Evolutionary conservation across 1,139 yeast genomes (phyloP).

Genomic region (Saccharomyces hybrid): DNA sequence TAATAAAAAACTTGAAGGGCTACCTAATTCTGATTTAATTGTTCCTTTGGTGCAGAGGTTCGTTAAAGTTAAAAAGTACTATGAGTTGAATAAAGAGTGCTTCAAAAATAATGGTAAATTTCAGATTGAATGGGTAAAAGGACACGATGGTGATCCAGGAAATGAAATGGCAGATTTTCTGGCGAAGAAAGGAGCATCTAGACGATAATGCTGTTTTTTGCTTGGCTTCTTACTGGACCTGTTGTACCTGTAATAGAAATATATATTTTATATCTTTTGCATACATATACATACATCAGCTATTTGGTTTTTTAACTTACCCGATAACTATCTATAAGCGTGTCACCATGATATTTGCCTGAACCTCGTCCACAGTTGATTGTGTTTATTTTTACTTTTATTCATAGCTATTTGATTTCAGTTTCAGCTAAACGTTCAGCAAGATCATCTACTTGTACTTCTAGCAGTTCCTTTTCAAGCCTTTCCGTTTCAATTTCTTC

Average conservation of each 20-base stretch:
- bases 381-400: neutral
- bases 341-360: neutral
- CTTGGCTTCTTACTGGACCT: neutral
- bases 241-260: neutral
- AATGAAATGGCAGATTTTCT: slow-evolving; percentile 71
- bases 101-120: slow-evolving; percentile 31
- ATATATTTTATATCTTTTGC: neutral
- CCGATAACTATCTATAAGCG: neutral
- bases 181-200: slow-evolving; percentile 58
- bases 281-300: slow-evolving; percentile 1
- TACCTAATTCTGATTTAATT: slow-evolving; percentile 27
- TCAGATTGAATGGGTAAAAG: slow-evolving; percentile 53
- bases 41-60: slow-evolving; percentile 23
- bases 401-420: slow-evolving; percentile 29
- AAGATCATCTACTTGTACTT: slow-evolving; percentile 45
- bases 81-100: slow-evolving; percentile 20
- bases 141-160: slow-evolving; percentile 63
- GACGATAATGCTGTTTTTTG: neutral
- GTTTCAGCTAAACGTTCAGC: slow-evolving; percentile 53
- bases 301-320: neutral
- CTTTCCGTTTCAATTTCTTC: slow-evolving; percentile 48
- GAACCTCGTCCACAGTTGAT: neutral
- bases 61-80: slow-evolving; percentile 27
- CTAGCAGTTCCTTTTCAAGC: slow-evolving; percentile 53
- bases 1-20: slow-evolving; percentile 22